Percentiles rank a stretch among this genome's conserved stretches.
Evolutionary conservation across 768 basidiomycete species (phyloP).

Genomic region (Suillus occidentalis): DNA sequence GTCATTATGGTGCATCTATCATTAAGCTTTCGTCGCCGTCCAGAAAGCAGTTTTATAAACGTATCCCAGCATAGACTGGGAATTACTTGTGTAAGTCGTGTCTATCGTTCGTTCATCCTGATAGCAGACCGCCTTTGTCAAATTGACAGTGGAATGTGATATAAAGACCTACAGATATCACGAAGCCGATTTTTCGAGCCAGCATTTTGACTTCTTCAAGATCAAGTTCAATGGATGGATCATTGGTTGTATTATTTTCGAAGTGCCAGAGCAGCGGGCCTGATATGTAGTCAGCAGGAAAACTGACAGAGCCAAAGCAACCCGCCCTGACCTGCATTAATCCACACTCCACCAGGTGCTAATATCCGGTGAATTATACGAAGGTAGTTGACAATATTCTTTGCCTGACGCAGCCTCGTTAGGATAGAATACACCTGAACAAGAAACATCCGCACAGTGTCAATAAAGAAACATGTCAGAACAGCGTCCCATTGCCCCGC

Average conservation of each 20-base stretch:
- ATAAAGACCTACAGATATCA: constrained; percentile 61
- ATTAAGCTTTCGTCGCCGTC: constrained; percentile 56
- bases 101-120: constrained; percentile 81
- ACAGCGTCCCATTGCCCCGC: constrained; percentile 85
- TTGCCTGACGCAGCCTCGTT: constrained; percentile 51
- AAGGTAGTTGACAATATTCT: constrained; percentile 89
- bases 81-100: constrained; percentile 86
- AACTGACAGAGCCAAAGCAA: neutral
- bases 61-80: constrained; percentile 79
- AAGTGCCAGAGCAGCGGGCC: constrained; percentile 98
- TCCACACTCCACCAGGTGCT: constrained; percentile 86
- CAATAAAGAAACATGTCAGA: constrained; percentile 95
- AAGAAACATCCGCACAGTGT: constrained; percentile 60
- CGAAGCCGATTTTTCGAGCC: constrained; percentile 75
- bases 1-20: neutral
- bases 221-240: constrained; percentile 83
- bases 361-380: constrained; percentile 83
- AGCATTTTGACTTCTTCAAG: constrained; percentile 86
- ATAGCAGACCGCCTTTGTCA: constrained; percentile 3
- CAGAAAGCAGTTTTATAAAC: constrained; percentile 85
- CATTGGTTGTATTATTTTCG: constrained; percentile 82
- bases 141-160: neutral
- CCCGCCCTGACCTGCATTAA: constrained; percentile 67
- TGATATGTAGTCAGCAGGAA: constrained; percentile 19
- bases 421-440: neutral